Evolutionary conservation across 106 monocot species (phyloP).

Genomic region (Acorus calamus): DNA sequence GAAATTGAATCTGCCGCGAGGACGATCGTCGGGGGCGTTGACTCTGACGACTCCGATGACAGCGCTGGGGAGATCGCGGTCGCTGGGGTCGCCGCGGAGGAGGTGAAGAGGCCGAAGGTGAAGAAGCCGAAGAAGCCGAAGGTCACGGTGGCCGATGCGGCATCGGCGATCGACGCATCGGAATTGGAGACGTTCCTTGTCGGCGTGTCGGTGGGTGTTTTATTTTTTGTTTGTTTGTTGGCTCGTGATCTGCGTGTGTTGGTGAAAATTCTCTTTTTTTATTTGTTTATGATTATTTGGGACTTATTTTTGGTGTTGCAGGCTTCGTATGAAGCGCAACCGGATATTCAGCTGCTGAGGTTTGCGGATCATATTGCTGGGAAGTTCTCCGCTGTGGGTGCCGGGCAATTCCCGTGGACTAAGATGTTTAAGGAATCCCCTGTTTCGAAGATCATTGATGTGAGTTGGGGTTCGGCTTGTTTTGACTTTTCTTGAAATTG

Average conservation of each 20-base stretch:
- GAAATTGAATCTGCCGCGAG: background rate
- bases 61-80: conserved; percentile 9
- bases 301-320: conserved; percentile 10
- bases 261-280: too few relatives aligned
- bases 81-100: background rate
- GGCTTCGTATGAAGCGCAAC: conserved; percentile 70
- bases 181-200: conserved; percentile 67
- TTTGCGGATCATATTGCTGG: conserved; percentile 86
- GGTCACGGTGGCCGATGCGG: conserved; percentile 85
- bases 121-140: conserved; percentile 92
- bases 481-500: too few relatives aligned
- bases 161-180: conserved; percentile 49
- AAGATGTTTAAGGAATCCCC: conserved; percentile 87
- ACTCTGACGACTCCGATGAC: too few relatives aligned
- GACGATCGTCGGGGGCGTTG: too few relatives aligned
- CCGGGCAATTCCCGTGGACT: conserved; percentile 74
- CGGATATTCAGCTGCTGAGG: conserved; percentile 89
- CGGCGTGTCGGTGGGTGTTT: conserved; percentile 49
- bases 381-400: conserved; percentile 52
- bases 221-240: too few relatives aligned
- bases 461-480: conserved; percentile 19
- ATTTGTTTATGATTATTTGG: too few relatives aligned
- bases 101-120: conserved; percentile 54
- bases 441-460: conserved; percentile 71
- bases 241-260: too few relatives aligned